Conservation (phyloP, 1,284 basidiomycete genomes). For the Cystobasidium slooffiae region DNA sequence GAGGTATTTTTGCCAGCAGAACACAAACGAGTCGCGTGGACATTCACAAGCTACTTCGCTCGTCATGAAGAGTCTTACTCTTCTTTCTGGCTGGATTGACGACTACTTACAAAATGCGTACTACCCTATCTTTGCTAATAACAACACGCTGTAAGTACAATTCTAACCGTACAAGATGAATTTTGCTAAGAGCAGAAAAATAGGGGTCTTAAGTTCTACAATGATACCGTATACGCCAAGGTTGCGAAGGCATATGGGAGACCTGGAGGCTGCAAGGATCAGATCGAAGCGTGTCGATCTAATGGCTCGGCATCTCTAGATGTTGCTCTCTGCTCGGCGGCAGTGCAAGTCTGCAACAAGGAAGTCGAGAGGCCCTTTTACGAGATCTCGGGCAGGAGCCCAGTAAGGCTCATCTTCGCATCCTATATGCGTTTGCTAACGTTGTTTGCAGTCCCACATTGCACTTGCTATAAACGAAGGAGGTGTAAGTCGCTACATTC, state of each 20-base stretch:
- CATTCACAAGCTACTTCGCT: no score
- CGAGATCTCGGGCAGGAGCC: not conserved
- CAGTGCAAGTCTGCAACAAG: constrained; percentile 2
- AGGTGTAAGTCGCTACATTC: not conserved
- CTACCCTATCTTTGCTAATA: constrained; percentile 28
- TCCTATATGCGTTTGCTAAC: not conserved
- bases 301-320: constrained; percentile 7
- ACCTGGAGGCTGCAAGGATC: constrained; percentile 11
- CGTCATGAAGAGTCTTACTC: not conserved
- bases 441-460: constrained; percentile 16
- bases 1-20: constrained; percentile 24
- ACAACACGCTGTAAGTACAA: constrained; percentile 11
- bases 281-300: constrained; percentile 21
- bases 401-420: not conserved
- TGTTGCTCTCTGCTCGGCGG: constrained; percentile 24
- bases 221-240: constrained; percentile 30
- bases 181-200: not conserved
- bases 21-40: not conserved
- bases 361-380: constrained; percentile 27
- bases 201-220: constrained; percentile 22
- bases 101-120: constrained; percentile 16
- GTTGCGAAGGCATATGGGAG: not conserved
- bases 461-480: not conserved
- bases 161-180: no score
- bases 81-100: constrained; percentile 31